Conservation (phyloP, 441 rosid species). For the Adansonia rubrostipa region DNA sequence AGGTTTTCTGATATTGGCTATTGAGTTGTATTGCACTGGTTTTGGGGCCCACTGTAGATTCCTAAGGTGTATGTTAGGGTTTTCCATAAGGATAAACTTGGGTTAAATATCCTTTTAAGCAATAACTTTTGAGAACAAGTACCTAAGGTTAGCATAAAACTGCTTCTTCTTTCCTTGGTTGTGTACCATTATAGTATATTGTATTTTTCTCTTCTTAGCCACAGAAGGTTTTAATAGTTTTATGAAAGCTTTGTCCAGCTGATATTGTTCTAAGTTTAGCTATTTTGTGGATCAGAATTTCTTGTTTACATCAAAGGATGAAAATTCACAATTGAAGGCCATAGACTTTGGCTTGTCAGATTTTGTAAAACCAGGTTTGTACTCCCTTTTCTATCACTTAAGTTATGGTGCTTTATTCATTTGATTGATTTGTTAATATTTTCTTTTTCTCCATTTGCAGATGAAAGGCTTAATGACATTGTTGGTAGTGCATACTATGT, state of each 20-base stretch:
- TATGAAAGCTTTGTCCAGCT: not conserved
- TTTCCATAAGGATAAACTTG: not conserved
- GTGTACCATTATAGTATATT: slow-evolving; percentile 3
- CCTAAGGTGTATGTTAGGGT: not conserved
- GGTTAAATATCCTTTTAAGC: slow-evolving; percentile 1
- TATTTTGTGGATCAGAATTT: slow-evolving; percentile 77
- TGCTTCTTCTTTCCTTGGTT: slow-evolving; percentile 14
- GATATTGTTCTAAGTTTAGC: slow-evolving; percentile 37
- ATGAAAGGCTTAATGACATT: slow-evolving; percentile 93
- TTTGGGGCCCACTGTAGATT: not conserved
- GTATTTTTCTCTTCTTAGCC: not conserved
- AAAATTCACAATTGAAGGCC: slow-evolving; percentile 78
- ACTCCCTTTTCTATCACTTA: not conserved
- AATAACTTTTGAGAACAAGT: not conserved
- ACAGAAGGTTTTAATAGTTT: not conserved
- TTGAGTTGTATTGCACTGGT: not conserved
- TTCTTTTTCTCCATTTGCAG: slow-evolving; percentile 48
- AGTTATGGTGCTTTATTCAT: not conserved
- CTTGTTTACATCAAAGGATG: slow-evolving; percentile 79
- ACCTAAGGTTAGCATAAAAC: not conserved
- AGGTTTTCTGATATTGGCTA: not conserved
- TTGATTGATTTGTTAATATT: slow-evolving; percentile 18
- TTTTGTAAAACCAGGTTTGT: slow-evolving; percentile 90
- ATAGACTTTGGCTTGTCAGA: slow-evolving; percentile 98
- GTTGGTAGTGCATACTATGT: slow-evolving; percentile 99